Evolutionary conservation across 2,329 filamentous ascomycete species (phyloP).

Genomic region (Dactylellina drechsleri): DNA sequence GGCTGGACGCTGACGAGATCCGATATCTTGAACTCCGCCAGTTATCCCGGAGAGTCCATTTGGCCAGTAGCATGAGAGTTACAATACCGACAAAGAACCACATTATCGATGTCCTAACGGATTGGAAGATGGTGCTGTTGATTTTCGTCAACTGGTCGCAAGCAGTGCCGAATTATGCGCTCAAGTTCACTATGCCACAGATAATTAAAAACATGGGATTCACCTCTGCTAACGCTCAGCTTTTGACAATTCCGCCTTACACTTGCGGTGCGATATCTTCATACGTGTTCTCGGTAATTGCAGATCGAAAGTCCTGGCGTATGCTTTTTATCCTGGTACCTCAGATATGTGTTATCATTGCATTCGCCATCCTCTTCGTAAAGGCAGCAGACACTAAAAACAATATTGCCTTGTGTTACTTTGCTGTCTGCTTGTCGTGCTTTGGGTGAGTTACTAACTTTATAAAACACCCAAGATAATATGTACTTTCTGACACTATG

Average conservation of each 20-base stretch:
- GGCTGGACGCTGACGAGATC: constrained; percentile 63
- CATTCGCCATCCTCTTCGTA: constrained; percentile 61
- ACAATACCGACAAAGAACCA: constrained; percentile 60
- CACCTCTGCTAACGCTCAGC: constrained; percentile 60
- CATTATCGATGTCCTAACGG: constrained; percentile 63
- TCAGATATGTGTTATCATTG: constrained; percentile 60
- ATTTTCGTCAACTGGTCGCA: constrained; percentile 64
- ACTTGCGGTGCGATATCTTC: constrained; percentile 60
- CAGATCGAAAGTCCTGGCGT: constrained; percentile 62
- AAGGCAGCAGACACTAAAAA: constrained; percentile 61
- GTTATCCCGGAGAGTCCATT: constrained; percentile 59
- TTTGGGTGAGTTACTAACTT: constrained; percentile 57
- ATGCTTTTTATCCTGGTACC: constrained; percentile 62
- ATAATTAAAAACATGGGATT: constrained; percentile 64
- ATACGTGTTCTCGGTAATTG: constrained; percentile 60
- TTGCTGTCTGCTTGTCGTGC: constrained; percentile 64
- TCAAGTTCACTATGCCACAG: constrained; percentile 60
- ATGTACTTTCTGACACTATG: constrained; percentile 11
- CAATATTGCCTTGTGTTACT: constrained; percentile 64
- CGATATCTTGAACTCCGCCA: constrained; percentile 63
- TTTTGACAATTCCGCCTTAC: constrained; percentile 61
- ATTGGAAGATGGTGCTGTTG: constrained; percentile 64
- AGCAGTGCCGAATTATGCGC: constrained; percentile 61
- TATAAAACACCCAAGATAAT: background rate
- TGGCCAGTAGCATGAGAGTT: constrained; percentile 52